Evolutionary conservation across 2,329 filamentous ascomycete genomes (phyloP).

Genomic region (Calonectria naviculata): DNA sequence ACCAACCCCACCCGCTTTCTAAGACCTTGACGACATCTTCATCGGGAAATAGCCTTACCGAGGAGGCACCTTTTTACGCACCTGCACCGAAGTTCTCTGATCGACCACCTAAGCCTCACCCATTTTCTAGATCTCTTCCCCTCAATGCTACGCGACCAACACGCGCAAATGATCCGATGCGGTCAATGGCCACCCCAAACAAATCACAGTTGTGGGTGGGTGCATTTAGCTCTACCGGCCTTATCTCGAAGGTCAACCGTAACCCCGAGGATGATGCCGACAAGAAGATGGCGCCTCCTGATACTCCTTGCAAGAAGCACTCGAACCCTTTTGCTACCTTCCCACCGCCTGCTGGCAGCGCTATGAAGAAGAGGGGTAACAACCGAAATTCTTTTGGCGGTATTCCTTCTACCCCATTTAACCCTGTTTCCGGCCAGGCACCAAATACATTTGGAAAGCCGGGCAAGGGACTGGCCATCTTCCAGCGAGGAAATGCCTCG

Average conservation of each 20-base stretch:
- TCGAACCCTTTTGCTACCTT: slow-evolving; percentile 75
- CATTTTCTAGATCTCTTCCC: slow-evolving; percentile 53
- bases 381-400: slow-evolving; percentile 76
- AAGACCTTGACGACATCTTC: slow-evolving; percentile 89
- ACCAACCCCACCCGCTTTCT: slow-evolving; percentile 84
- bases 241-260: slow-evolving; percentile 94
- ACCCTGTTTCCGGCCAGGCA: slow-evolving; percentile 61
- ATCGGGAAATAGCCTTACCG: slow-evolving; percentile 80
- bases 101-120: slow-evolving; percentile 42
- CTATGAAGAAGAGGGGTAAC: slow-evolving; percentile 72
- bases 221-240: slow-evolving; percentile 92
- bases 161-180: slow-evolving; percentile 44
- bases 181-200: slow-evolving; percentile 58
- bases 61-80: slow-evolving; percentile 66
- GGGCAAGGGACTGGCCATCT: slow-evolving; percentile 73
- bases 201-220: slow-evolving; percentile 71
- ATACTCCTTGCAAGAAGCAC: slow-evolving; percentile 95
- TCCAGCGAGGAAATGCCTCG: slow-evolving; percentile 65
- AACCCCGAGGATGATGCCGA: slow-evolving; percentile 75
- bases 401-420: slow-evolving; percentile 85
- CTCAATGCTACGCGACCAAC: slow-evolving; percentile 51
- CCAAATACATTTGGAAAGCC: slow-evolving; percentile 64
- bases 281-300: slow-evolving; percentile 80
- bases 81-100: slow-evolving; percentile 42
- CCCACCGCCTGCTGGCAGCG: slow-evolving; percentile 68